Conservation (phyloP, 352 stramenopile genomes). For the Phytophthora citrophthora region DNA sequence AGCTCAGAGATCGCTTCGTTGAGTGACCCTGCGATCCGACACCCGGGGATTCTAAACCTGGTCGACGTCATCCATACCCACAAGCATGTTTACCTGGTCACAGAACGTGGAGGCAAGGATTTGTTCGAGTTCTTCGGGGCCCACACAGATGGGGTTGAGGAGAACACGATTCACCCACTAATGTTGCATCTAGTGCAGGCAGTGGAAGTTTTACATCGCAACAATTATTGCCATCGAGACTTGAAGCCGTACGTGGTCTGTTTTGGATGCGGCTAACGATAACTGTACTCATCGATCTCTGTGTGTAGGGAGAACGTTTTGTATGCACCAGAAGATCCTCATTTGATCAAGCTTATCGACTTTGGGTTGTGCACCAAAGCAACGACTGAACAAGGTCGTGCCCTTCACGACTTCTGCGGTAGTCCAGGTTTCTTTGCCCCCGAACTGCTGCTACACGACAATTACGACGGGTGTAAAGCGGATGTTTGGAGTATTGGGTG, state of each 20-base stretch:
- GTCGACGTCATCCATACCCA: constrained; percentile 81
- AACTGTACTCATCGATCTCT: not conserved
- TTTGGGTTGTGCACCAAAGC: constrained; percentile 79
- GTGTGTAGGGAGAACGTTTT: constrained; percentile 74
- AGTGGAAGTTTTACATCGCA: constrained; percentile 58
- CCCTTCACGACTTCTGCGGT: constrained; percentile 79
- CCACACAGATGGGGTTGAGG: constrained; percentile 49
- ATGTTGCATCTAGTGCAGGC: constrained; percentile 56
- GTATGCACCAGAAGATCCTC: constrained; percentile 42
- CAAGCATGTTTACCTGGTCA: constrained; percentile 86
- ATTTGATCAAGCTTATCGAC: constrained; percentile 79
- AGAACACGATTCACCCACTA: constrained; percentile 51
- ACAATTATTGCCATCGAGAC: constrained; percentile 82
- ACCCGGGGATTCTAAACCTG: constrained; percentile 72
- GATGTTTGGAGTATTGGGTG: constrained; percentile 90
- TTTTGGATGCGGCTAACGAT: not conserved
- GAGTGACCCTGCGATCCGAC: constrained; percentile 55
- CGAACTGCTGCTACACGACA: constrained; percentile 70
- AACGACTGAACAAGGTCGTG: constrained; percentile 33
- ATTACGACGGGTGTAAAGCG: constrained; percentile 76
- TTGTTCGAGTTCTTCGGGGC: constrained; percentile 85
- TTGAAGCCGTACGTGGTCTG: constrained; percentile 64
- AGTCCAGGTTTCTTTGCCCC: constrained; percentile 88
- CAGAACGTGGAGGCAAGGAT: constrained; percentile 80
- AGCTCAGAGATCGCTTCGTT: constrained; percentile 85